Evolutionary conservation across 441 rosid species (phyloP).

Genomic region (Pelargonium australe): DNA sequence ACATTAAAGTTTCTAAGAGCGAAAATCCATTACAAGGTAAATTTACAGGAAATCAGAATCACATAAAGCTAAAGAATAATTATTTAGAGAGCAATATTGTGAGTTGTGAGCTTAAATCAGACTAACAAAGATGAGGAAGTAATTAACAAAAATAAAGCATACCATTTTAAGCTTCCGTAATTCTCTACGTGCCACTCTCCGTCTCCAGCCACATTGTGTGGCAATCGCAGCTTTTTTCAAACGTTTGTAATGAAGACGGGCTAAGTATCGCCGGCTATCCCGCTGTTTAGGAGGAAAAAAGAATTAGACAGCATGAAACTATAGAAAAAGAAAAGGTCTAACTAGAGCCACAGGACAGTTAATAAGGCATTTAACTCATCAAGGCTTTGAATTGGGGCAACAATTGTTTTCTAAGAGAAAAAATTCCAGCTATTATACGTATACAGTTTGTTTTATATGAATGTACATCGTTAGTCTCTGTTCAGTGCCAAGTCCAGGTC

Average conservation of each 20-base stretch:
- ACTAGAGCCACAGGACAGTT: background rate
- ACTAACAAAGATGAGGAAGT: background rate
- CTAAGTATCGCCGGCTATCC: slow-evolving; percentile 51
- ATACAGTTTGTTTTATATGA: too few species aligned
- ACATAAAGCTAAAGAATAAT: background rate
- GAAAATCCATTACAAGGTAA: background rate
- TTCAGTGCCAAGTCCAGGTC: too few species aligned
- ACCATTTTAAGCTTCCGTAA: slow-evolving; percentile 73
- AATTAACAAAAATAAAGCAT: slow-evolving; percentile 16
- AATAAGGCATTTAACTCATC: background rate
- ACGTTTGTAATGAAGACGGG: slow-evolving; percentile 36
- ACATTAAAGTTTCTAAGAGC: background rate
- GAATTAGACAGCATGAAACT: slow-evolving; percentile 7
- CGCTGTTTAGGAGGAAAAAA: slow-evolving; percentile 38
- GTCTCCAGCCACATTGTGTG: slow-evolving; percentile 78
- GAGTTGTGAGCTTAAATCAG: slow-evolving; percentile 4
- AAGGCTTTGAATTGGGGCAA: background rate
- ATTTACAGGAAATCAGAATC: background rate
- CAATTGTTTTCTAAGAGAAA: too few species aligned
- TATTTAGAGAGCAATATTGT: background rate
- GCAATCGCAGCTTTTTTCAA: slow-evolving; percentile 57
- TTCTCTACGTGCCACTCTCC: slow-evolving; percentile 62
- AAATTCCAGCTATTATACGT: too few species aligned
- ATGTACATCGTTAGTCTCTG: too few species aligned
- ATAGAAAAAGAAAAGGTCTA: background rate